Evolutionary conservation across 2,329 filamentous ascomycete genomes (phyloP), one percentile per base, ranked within the genome.

Genomic region (Exophiala spinifera): DNA sequence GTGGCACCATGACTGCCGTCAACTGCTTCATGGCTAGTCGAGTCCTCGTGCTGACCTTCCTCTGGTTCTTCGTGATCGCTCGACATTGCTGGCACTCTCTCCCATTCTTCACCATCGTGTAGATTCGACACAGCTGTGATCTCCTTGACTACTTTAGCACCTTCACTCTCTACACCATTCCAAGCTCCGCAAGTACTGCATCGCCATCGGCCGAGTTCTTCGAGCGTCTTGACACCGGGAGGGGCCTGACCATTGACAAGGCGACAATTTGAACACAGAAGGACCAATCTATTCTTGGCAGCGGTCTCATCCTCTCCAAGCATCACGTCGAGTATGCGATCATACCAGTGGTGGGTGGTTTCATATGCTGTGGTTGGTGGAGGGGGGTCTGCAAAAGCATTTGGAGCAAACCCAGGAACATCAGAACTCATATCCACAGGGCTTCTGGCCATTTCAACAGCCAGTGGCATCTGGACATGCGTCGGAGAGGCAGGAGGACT

Each of bases 221-320:
- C 83, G 1, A 92, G 73, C 0, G 79, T 82, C 63, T 84, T 87
- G 0, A 88, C 86, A 1, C 94, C 94, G 0, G 94, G 92, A 1
- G 94, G 91, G 3, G 94, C 94, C 69, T 96, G 94, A 0, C 95
- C 94, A 68, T 99, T 99, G 45, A 99, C 91, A 1, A 96, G 80
- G 25, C 89, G 81, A 69, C 94, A 99, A 36, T 81, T 78, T 28
- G 77, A 72, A 72, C 94, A 99, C 51, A 99, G 89, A 60, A 99
- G 77, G 6, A 85, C 92, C 55, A 96, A 83, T 15, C 94, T 85
- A 70, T 97, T 97, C 75, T 91, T 95, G 2, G 92, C 83, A 11
- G 88, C 85, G 3, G 89, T 95, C 72, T 99, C 94, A 66, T 99
- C 94, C 67, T 99, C 94, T 46, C 94, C 94, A 0, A 99, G 80